Evolutionary conservation across 73 alveolate genomes (phyloP), one percentile per base, ranked within the genome.

Genomic region (Paramecium pentaurelia): DNA sequence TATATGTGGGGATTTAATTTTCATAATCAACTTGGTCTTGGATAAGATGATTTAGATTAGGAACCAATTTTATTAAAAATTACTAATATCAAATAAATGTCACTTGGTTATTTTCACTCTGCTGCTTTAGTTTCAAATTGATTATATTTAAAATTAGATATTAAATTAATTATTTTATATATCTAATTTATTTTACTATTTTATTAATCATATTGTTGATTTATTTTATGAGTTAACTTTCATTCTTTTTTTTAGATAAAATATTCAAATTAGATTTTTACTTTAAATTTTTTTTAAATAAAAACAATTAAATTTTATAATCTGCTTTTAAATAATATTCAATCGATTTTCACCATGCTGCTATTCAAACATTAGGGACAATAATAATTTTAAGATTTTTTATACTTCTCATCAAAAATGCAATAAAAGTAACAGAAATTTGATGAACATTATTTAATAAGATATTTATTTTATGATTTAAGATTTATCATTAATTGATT

Each of bases 1-100:
- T 73, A 73, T 73, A 37, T 73, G 60, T 73, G 87, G 87, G 87
- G 87, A 12, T 73, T 73, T 18, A 73, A 73, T 73, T 73, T 73
- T 73, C 87, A 73, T 38, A 34, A 73, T 36, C 20, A 73, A 73
- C 58, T 73, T 32, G 87, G 87, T 5, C 60, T 73, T 34, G 60
- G 60, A 40, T 34, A 73, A 37, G 87, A 73, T 73, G 87, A 73
- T 73, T 37, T 37, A 37, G 87, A 73, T 73, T 73, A 73, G 22
- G 87, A 73, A 37, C 87, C 87, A 11, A 36, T 73, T 30, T 20
- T 20, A 36, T 8, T 73, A 34, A 25, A 64, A 32, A 37, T 73
- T 22, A 30, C 37, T 20, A 38, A 38, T 36, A 40, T 73, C 2
- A 73, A 73, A 73, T 12, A 73, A 36, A 40, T 73, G 1, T 73